phyloP scores from a whole-genome alignment of 192 early-diverging fungal species.

The Rhizophagus sp. region DNA sequence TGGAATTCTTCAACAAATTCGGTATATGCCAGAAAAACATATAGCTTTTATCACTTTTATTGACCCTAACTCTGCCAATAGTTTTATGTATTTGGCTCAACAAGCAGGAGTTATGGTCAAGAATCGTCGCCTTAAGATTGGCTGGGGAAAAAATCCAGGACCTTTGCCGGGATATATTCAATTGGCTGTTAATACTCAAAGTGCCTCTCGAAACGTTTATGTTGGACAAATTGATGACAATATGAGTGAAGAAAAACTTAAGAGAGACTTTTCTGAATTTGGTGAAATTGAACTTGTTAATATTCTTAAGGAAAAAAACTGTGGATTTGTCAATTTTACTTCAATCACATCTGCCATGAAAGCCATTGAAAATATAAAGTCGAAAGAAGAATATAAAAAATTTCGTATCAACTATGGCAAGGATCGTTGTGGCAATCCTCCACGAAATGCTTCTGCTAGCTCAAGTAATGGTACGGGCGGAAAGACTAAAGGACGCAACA shows the following conservation, averaged over 20 bases:
- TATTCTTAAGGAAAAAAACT: conserved; percentile 78
- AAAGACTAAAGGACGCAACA: conserved; percentile 28
- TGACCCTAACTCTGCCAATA: conserved; percentile 64
- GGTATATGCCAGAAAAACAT: conserved; percentile 73
- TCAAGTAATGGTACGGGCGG: background rate
- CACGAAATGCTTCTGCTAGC: conserved; percentile 32
- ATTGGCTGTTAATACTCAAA: conserved; percentile 36
- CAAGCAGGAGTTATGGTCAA: conserved; percentile 68
- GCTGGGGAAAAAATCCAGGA: conserved; percentile 74
- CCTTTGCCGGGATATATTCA: conserved; percentile 48
- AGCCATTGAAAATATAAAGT: conserved; percentile 71
- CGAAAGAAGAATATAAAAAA: conserved; percentile 59
- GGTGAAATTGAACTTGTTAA: conserved; percentile 90
- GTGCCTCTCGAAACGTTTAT: conserved; percentile 81
- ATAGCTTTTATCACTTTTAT: conserved; percentile 87
- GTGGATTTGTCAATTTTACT: conserved; percentile 86
- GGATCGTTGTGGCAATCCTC: conserved; percentile 83
- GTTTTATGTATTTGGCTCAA: conserved; percentile 61
- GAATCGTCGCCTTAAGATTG: conserved; percentile 73
- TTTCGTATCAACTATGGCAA: conserved; percentile 81
- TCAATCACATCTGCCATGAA: conserved; percentile 73
- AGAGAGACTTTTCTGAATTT: conserved; percentile 75
- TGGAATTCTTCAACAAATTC: conserved; percentile 78
- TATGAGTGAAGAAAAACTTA: conserved; percentile 69
- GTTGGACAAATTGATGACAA: conserved; percentile 67